Conservation (phyloP, 192 early-diverging fungal genomes). For the Backusella sp. region DNA sequence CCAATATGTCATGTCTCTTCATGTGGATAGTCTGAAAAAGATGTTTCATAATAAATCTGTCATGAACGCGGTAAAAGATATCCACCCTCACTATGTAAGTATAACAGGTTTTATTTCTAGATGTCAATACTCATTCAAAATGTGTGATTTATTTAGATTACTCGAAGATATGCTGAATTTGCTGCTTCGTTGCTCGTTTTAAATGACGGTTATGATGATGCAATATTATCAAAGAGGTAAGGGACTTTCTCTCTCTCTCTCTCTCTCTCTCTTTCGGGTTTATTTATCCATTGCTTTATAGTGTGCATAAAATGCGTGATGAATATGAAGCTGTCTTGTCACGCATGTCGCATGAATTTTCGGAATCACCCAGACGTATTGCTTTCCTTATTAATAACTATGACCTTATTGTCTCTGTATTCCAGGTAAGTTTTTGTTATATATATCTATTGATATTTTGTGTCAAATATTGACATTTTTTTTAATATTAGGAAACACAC, state of each 20-base stretch:
- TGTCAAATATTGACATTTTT: neutral
- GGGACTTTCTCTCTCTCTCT: neutral
- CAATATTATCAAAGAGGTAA: constrained; percentile 75
- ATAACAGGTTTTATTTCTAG: no score
- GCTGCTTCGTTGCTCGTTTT: constrained; percentile 85
- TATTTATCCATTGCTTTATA: constrained; percentile 20
- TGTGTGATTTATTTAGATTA: constrained; percentile 51
- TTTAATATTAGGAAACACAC: constrained; percentile 46
- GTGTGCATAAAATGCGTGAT: constrained; percentile 67
- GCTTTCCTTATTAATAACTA: constrained; percentile 95
- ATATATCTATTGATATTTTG: neutral
- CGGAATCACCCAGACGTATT: constrained; percentile 64
- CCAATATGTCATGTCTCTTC: constrained; percentile 79
- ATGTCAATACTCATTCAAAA: neutral
- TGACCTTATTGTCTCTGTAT: constrained; percentile 81
- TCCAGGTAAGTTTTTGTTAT: constrained; percentile 52
- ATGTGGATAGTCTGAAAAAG: constrained; percentile 90
- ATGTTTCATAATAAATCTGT: constrained; percentile 62
- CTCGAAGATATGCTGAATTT: constrained; percentile 91
- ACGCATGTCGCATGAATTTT: constrained; percentile 69
- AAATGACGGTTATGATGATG: constrained; percentile 87
- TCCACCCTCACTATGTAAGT: constrained; percentile 80
- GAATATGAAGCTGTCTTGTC: constrained; percentile 78
- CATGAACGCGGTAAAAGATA: constrained; percentile 55
- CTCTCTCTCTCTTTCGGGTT: neutral